A percentile compares a stretch with the other conserved stretches of the same genome.
Evolutionary conservation across 2,329 filamentous ascomycete genomes (phyloP).

Genomic region (Pseudogymnoascus sp.): DNA sequence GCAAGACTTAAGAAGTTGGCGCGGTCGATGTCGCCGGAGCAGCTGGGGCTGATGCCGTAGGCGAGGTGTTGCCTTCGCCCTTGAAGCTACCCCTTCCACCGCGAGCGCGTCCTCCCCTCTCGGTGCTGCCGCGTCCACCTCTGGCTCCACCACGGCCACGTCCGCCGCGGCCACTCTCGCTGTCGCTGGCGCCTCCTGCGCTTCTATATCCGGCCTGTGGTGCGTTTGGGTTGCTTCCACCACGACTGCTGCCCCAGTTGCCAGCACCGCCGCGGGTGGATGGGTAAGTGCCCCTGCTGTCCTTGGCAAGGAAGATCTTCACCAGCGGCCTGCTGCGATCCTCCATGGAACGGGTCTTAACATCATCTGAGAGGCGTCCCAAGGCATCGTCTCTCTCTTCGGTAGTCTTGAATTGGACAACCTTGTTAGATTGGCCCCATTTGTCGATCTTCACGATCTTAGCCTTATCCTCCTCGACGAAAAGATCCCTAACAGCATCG

Average conservation of each 20-base stretch:
- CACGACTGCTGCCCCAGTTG: slow-evolving; percentile 59
- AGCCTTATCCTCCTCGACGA: slow-evolving; percentile 71
- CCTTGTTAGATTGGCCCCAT: slow-evolving; percentile 71
- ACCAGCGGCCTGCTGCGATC: slow-evolving; percentile 74
- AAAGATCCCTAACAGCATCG: slow-evolving; percentile 74
- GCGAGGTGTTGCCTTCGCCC: slow-evolving; percentile 50
- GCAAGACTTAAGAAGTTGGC: slow-evolving; percentile 19
- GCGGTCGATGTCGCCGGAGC: slow-evolving; percentile 34
- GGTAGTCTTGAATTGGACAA: slow-evolving; percentile 72
- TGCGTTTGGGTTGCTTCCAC: slow-evolving; percentile 49
- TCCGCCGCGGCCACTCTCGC: slow-evolving; percentile 50
- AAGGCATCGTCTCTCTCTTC: slow-evolving; percentile 79
- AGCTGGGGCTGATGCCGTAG: slow-evolving; percentile 33
- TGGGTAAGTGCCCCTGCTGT: slow-evolving; percentile 43
- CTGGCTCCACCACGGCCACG: slow-evolving; percentile 52
- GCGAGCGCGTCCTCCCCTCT: slow-evolving; percentile 48
- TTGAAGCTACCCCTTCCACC: slow-evolving; percentile 51
- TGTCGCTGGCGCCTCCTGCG: slow-evolving; percentile 71
- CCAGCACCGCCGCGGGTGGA: slow-evolving; percentile 58
- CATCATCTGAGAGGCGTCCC: slow-evolving; percentile 64
- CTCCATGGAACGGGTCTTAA: slow-evolving; percentile 62
- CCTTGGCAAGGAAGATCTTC: slow-evolving; percentile 71
- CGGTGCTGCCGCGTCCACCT: slow-evolving; percentile 43
- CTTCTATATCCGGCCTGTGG: slow-evolving; percentile 73
- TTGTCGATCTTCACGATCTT: slow-evolving; percentile 78